Evolutionary conservation across 768 basidiomycete genomes (phyloP), one percentile per base, ranked within the genome.

Genomic region (Arthromyces matolae): DNA sequence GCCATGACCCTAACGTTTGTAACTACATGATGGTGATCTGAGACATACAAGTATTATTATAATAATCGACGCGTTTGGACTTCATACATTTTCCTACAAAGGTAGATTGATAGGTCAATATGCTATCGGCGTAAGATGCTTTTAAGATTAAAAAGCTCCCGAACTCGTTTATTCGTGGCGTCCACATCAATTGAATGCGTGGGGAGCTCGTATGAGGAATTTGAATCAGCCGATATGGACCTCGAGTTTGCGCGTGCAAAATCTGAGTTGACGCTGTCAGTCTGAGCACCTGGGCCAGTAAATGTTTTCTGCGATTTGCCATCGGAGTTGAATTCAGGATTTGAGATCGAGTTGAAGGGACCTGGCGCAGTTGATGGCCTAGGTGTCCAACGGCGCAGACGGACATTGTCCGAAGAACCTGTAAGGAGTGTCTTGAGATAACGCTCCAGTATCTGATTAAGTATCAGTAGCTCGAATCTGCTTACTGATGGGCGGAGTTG

Each of bases 181-280:
- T 75, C 74, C 28, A 60, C 55, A 14, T 75, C 74, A 8, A 55
- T 55, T 29, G 55, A 28, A 19, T 49, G 39, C 18, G 60, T 51
- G 12, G 51, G 50, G 34, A 45, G 41, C 27, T 51, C 56, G 20
- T 60, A 60, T 8, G 65, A 66, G n/a, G 77, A 71, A 8, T 79
- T 63, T 5, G 79, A 80, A 51, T 83, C 83, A 0, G 75, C 70
- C 4, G 83, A 84, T 45, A 75, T 66, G 5, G 80, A 81, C 58
- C 78, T 79, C 8, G 69, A 60, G 45, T 75, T 77, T 22, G 67
- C 52, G 38, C 59, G 59, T 19, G 64, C 65, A 19, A 48, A 27
- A 13, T 49, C 48, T 34, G 49, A 45, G 45, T 65, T 27, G 51
- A 50, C 40, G 51, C 52, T 39, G 42, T 48, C 37, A 44, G 52